Base-by-base conservation (phyloP, 1,284 basidiomycete species). In the Puccinia polysora region DNA sequence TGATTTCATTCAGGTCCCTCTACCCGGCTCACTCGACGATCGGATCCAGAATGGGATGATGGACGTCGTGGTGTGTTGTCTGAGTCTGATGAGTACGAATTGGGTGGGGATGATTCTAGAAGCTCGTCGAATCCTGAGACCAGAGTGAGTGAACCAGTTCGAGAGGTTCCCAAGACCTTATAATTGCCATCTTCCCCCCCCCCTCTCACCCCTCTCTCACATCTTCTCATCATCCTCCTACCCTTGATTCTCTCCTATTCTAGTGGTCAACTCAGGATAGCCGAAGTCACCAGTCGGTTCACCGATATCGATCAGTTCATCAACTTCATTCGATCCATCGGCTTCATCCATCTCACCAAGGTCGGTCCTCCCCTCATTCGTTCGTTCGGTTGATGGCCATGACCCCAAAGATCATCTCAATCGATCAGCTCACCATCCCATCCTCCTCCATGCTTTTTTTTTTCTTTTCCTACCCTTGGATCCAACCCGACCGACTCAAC, bases 71-170 rank as follows among this genome's bases (percentile, higher is more conserved):
- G 88, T 98, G 32, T 98, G 93, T 79, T 91, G 93, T 50, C 83
- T 99, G 74, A 95, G 91, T 77, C 82, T 99, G 74, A 99, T 99
- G 96, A 90, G 91, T 43, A 91, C 88, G 10, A 97, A 99, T 79
- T 99, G 96, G 96, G 85, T 91, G 15, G 85, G 84, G 28, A 93
- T 91, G 79, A 84, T 97, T 43, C 84, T 89, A 36, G 95, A 99
- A 80, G 89, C 90, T 2, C 89, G 89, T 84, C 83, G 96, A 73
- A 85, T 98, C 36, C 82, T 98, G 49, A 88, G 87, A 78, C 80
- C 84, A 14, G 86, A 86, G 92, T 94, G n/a, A n/a, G n/a, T n/a
- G n/a, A n/a, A n/a, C n/a, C n/a, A n/a, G n/a, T n/a, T n/a, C n/a
- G n/a, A n/a, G n/a, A n/a, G n/a, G n/a, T n/a, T n/a, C n/a, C n/a